Percentiles rank a stretch among this genome's conserved stretches.
Evolutionary conservation across 768 basidiomycete species (phyloP).

Genomic region (Russula olivacea): DNA sequence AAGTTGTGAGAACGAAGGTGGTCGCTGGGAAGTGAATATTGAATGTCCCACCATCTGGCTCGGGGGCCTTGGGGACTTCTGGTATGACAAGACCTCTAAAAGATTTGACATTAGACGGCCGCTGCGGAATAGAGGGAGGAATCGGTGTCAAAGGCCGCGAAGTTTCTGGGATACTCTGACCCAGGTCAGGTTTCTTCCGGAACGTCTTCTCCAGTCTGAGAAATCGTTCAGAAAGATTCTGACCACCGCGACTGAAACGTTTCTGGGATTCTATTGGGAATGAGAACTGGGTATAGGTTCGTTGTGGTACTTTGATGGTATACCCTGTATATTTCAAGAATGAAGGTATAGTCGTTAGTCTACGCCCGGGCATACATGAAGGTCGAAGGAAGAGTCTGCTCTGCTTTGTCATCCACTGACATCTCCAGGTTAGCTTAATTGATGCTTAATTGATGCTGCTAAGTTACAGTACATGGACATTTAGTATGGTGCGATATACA

Average conservation of each 20-base stretch:
- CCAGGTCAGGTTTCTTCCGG: conserved; percentile 39
- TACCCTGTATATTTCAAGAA: conserved; percentile 25
- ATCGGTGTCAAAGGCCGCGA: conserved; percentile 18
- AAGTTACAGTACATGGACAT: not conserved
- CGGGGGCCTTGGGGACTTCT: conserved; percentile 53
- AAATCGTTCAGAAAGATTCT: conserved; percentile 55
- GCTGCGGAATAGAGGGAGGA: conserved; percentile 10
- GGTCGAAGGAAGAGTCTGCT: not conserved
- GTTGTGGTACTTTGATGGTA: conserved; percentile 31
- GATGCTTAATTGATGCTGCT: not conserved
- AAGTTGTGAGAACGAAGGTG: not conserved
- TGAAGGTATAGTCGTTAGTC: not conserved
- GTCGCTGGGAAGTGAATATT: not conserved
- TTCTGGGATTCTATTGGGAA: conserved; percentile 19
- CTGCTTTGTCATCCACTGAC: conserved; percentile 16
- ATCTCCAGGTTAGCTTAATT: not conserved
- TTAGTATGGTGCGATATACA: not conserved
- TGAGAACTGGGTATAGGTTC: conserved; percentile 29
- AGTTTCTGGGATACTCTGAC: conserved; percentile 25
- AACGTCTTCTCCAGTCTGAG: conserved; percentile 49
- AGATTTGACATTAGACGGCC: conserved; percentile 22
- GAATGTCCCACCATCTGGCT: conserved; percentile 54
- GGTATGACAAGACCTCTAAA: conserved; percentile 59
- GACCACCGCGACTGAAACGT: conserved; percentile 41
- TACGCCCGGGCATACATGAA: conserved; percentile 8